A percentile compares a stretch with the other conserved stretches of the same genome.
phyloP scores from a whole-genome alignment of 805 yeast species.

The Ogataea trehalophila region DNA sequence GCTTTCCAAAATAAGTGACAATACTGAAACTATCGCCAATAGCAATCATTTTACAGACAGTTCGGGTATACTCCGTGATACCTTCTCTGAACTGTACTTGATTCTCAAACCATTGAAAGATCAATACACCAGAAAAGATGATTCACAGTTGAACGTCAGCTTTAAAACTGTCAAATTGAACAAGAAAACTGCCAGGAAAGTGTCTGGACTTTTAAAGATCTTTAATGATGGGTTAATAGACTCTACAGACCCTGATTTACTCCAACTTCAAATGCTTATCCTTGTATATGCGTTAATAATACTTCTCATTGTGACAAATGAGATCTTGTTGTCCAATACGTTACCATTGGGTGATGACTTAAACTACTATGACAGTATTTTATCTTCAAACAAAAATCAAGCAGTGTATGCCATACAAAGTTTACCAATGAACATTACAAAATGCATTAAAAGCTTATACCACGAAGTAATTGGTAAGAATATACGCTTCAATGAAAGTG shows the following conservation, averaged over 20 bases:
- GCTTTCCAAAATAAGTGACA: constrained; percentile 9
- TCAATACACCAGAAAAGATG: constrained; percentile 1
- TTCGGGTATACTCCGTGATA: constrained; percentile 8
- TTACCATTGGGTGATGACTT: constrained; percentile 39
- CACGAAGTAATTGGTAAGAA: constrained; percentile 23
- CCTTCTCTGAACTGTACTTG: constrained; percentile 13
- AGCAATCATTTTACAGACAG: neutral
- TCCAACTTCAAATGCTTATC: constrained; percentile 20
- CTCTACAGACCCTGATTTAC: constrained; percentile 6
- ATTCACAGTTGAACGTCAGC: neutral
- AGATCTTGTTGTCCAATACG: constrained; percentile 35
- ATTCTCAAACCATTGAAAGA: constrained; percentile 16
- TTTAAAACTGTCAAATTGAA: constrained; percentile 3
- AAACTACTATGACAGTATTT: constrained; percentile 41
- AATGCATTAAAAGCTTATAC: constrained; percentile 15
- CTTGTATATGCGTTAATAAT: constrained; percentile 19
- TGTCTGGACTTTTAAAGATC: constrained; percentile 5
- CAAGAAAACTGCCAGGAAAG: constrained; percentile 4
- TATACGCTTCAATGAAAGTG: constrained; percentile 13
- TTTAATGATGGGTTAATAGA: constrained; percentile 16
- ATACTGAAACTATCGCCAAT: neutral
- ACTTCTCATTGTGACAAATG: constrained; percentile 12
- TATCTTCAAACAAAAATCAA: constrained; percentile 29
- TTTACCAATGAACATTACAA: constrained; percentile 25
- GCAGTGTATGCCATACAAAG: constrained; percentile 38